Percentiles rank a stretch among this genome's conserved stretches.
Evolutionary conservation across 2,329 filamentous ascomycete genomes (phyloP).

Genomic region (Fusarium sp.): DNA sequence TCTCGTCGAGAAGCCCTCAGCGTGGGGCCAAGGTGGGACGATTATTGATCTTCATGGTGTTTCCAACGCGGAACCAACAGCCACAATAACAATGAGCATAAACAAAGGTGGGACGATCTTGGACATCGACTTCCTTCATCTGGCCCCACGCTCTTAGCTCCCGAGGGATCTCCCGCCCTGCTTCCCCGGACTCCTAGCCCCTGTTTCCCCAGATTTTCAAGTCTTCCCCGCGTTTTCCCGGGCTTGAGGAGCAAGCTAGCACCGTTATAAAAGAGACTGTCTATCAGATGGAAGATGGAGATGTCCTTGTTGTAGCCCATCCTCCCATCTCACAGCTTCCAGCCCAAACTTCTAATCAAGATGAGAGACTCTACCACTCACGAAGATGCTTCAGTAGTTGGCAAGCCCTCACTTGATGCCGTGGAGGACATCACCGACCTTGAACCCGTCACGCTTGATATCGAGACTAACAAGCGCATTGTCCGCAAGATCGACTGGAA

Average conservation of each 20-base stretch:
- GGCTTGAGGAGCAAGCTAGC: background rate
- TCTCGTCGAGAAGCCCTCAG: background rate
- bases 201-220: background rate
- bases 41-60: background rate
- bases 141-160: background rate
- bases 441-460: background rate
- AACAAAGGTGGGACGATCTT: background rate
- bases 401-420: background rate
- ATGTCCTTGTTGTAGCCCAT: background rate
- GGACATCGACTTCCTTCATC: background rate
- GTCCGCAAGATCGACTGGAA: background rate
- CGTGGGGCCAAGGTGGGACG: background rate
- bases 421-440: background rate
- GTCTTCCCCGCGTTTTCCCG: background rate
- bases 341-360: background rate
- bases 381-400: background rate
- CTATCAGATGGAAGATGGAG: background rate
- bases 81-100: background rate
- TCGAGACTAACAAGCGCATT: background rate
- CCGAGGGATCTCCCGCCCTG: background rate
- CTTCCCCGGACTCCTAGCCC: background rate
- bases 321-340: too few species aligned
- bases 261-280: background rate
- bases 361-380: background rate
- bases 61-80: background rate